A percentile compares a stretch with the other conserved stretches of the same genome.
These are phyloP conservation scores for Yamadazyma songkhlaensis DNA, from an alignment of 1,139 yeast species.

Conservation along the genomic window DNA sequence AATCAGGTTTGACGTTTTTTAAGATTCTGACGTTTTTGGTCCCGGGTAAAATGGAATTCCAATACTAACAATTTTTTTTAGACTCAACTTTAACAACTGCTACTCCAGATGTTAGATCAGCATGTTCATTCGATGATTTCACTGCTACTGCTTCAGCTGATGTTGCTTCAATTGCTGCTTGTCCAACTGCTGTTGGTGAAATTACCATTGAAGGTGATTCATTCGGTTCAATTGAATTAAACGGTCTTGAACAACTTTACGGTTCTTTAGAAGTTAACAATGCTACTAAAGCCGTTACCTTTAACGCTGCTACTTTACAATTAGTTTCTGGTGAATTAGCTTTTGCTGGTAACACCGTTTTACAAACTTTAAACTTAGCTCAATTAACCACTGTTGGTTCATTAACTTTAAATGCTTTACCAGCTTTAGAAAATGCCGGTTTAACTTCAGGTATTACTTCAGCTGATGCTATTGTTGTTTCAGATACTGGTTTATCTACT, in stretches of 20 bases:
- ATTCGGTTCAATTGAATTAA: conserved; percentile 55
- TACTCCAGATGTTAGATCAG: conserved; percentile 51
- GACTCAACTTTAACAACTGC: conserved; percentile 50
- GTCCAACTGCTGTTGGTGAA: conserved; percentile 81
- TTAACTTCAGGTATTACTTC: conserved; percentile 73
- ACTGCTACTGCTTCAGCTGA: conserved; percentile 79
- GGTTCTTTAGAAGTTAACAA: conserved; percentile 72
- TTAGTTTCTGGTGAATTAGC: conserved; percentile 70
- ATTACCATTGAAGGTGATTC: conserved; percentile 61
- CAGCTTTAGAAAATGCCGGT: conserved; percentile 70
- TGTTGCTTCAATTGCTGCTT: conserved; percentile 67
- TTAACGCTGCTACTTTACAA: conserved; percentile 76
- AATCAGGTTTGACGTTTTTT: neutral
- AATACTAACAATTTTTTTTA: conserved; percentile 4
- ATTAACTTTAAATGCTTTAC: conserved; percentile 76
- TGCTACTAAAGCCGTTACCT: conserved; percentile 57
- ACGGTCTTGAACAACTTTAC: conserved; percentile 60
- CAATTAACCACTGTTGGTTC: conserved; percentile 77
- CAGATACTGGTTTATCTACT: conserved; percentile 81
- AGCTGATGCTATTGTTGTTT: conserved; percentile 69
- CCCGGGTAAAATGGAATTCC: too few species aligned
- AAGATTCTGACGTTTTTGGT: neutral
- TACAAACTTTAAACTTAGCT: conserved; percentile 72
- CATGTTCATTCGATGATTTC: conserved; percentile 51
- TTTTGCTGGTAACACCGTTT: conserved; percentile 63